Percentiles rank a stretch among this genome's conserved stretches.
phyloP scores from a whole-genome alignment of 2,329 filamentous ascomycete species.

The Alternaria metachromatica region DNA sequence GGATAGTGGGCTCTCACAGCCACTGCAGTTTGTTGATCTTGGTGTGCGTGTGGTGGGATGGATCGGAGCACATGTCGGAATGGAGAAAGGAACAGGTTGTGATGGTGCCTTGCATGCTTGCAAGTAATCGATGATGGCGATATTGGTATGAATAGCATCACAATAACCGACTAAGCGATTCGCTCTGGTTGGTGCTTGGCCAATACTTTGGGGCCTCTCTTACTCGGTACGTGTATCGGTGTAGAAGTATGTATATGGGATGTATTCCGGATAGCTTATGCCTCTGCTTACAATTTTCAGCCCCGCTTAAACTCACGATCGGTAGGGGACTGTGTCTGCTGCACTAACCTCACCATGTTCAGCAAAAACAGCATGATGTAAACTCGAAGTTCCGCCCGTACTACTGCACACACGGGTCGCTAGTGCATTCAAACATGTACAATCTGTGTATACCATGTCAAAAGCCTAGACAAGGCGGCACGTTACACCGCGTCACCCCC shows the following conservation, averaged over 20 bases:
- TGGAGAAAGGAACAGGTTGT: neutral
- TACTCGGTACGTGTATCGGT: neutral
- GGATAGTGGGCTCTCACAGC: neutral
- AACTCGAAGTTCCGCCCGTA: neutral
- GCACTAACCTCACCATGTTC: neutral
- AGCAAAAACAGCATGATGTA: neutral
- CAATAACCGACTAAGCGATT: neutral
- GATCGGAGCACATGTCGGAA: neutral
- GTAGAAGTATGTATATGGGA: neutral
- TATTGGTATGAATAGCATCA: neutral
- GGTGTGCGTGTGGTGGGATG: neutral
- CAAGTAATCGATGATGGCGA: neutral
- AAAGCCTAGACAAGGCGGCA: neutral
- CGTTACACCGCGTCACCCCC: neutral
- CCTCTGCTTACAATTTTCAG: neutral
- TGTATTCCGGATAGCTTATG: neutral
- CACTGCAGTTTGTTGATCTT: constrained; percentile 1
- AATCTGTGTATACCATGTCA: neutral
- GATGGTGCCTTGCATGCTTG: neutral
- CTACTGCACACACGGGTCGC: neutral
- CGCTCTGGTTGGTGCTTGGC: neutral
- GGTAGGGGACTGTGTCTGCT: neutral
- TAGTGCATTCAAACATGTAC: neutral
- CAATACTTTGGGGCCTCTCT: neutral
- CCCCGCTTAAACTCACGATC: neutral